Conservation (phyloP, 495 filamentous ascomycete species). For the Penicillium parvum region DNA sequence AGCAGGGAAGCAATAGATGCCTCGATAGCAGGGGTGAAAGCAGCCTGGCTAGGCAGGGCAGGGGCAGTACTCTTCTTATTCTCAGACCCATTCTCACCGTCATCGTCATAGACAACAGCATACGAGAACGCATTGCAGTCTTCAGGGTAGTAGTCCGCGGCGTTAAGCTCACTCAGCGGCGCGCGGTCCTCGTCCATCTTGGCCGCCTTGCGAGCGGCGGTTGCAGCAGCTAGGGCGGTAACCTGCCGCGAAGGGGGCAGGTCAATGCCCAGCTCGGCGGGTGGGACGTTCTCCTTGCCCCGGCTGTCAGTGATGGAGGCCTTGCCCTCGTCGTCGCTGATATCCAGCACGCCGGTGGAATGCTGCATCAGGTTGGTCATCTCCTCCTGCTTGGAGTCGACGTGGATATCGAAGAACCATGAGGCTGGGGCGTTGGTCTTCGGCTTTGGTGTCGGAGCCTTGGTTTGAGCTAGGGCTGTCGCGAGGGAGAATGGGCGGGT, state of each 20-base stretch:
- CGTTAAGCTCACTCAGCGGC: constrained; percentile 66
- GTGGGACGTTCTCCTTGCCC: constrained; percentile 89
- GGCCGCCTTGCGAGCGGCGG: constrained; percentile 27
- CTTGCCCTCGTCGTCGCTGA: constrained; percentile 56
- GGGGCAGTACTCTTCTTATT: constrained; percentile 19
- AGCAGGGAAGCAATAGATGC: constrained; percentile 32
- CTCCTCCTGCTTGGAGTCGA: constrained; percentile 84
- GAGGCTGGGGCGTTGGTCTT: constrained; percentile 51
- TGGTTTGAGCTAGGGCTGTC: constrained; percentile 56
- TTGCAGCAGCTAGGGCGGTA: constrained; percentile 24
- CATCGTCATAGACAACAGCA: constrained; percentile 55
- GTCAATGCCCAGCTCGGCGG: constrained; percentile 32
- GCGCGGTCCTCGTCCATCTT: constrained; percentile 55
- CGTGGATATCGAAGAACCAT: constrained; percentile 94
- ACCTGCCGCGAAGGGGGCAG: constrained; percentile 24
- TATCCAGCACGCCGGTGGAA: constrained; percentile 78
- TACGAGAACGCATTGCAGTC: constrained; percentile 60
- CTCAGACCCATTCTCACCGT: constrained; percentile 28
- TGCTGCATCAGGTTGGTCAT: constrained; percentile 90
- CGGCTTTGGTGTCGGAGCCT: constrained; percentile 31
- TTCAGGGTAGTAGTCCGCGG: constrained; percentile 66
- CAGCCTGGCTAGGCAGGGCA: constrained; percentile 3
- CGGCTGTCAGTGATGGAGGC: constrained; percentile 42
- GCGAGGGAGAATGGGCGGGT: constrained; percentile 70
- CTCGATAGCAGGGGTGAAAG: constrained; percentile 9